These are phyloP conservation scores for Babesia ovata DNA, from an alignment of 169 alveolate genomes.

Conservation along the genomic window DNA sequence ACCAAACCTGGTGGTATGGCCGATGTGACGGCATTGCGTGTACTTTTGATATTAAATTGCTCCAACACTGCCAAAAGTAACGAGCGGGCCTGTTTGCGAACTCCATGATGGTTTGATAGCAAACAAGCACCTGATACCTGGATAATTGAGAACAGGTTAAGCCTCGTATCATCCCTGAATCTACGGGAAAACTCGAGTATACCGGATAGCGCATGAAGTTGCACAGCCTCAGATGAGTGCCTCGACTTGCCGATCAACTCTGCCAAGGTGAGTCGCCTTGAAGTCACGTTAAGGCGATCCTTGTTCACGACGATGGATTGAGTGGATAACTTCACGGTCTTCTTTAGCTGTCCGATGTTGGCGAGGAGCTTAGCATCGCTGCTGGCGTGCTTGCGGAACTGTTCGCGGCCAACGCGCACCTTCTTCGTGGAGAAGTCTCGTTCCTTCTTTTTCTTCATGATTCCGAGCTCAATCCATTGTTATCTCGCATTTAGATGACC, in stretches of 20 bases:
- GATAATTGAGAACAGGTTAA: slow-evolving; percentile 37
- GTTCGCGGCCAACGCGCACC: slow-evolving; percentile 45
- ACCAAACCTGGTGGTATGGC: too few species aligned
- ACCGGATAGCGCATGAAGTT: slow-evolving; percentile 51
- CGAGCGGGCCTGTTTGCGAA: slow-evolving; percentile 41
- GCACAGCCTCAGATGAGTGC: slow-evolving; percentile 51
- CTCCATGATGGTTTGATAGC: background rate
- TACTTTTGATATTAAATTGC: background rate
- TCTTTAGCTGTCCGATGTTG: slow-evolving; percentile 37
- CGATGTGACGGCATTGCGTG: background rate
- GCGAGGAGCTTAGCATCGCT: slow-evolving; percentile 57
- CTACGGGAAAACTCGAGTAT: slow-evolving; percentile 48
- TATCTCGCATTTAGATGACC: background rate
- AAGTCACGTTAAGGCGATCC: slow-evolving; percentile 57
- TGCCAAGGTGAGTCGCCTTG: slow-evolving; percentile 56
- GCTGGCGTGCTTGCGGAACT: slow-evolving; percentile 44
- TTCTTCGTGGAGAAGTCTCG: slow-evolving; percentile 40
- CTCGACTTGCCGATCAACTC: slow-evolving; percentile 60
- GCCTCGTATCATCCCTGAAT: slow-evolving; percentile 44
- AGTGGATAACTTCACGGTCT: slow-evolving; percentile 44
- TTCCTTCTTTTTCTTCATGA: slow-evolving; percentile 20
- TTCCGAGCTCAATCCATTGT: background rate
- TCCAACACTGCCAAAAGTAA: slow-evolving; percentile 26
- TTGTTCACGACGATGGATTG: slow-evolving; percentile 64
- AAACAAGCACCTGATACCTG: slow-evolving; percentile 54